phyloP scores from a whole-genome alignment of 108 stramenopile species.

The Nitzschia palea region DNA sequence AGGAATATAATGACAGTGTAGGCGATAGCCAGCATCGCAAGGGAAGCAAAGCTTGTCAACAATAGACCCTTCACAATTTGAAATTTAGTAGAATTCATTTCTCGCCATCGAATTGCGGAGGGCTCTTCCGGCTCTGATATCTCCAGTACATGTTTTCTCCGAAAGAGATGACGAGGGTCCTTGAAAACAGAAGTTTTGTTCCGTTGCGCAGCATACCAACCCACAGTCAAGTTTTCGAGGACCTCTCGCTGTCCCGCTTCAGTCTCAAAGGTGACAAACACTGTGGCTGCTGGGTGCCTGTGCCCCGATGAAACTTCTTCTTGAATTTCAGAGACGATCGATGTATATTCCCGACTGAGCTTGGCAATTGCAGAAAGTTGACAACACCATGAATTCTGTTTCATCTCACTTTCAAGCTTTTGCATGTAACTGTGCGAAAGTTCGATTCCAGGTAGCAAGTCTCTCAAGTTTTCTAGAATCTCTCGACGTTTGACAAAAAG shows the following conservation, averaged over 20 bases:
- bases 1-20: too few relatives aligned
- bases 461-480: constrained; percentile 51
- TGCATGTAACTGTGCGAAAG: constrained; percentile 55
- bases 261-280: constrained; percentile 88
- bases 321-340: neutral
- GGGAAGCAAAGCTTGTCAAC: constrained; percentile 41
- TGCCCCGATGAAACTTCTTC: neutral
- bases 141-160: constrained; percentile 46
- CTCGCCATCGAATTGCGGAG: constrained; percentile 76
- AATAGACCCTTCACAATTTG: constrained; percentile 44
- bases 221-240: constrained; percentile 59
- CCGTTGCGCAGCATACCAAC: constrained; percentile 35
- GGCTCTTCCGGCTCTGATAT: constrained; percentile 79
- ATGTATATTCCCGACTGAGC: constrained; percentile 61
- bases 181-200: constrained; percentile 16
- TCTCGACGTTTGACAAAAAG: constrained; percentile 72
- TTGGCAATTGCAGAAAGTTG: constrained; percentile 43
- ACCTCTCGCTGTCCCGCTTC: constrained; percentile 75
- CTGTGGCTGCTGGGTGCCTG: too few relatives aligned
- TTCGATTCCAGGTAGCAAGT: constrained; percentile 57
- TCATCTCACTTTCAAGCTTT: constrained; percentile 53
- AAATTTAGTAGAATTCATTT: constrained; percentile 56
- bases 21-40: constrained; percentile 13
- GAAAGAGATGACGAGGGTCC: constrained; percentile 26
- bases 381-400: constrained; percentile 35